phyloP scores from a whole-genome alignment of 2,329 filamentous ascomycete species.

The Monilinia aucupariae region DNA sequence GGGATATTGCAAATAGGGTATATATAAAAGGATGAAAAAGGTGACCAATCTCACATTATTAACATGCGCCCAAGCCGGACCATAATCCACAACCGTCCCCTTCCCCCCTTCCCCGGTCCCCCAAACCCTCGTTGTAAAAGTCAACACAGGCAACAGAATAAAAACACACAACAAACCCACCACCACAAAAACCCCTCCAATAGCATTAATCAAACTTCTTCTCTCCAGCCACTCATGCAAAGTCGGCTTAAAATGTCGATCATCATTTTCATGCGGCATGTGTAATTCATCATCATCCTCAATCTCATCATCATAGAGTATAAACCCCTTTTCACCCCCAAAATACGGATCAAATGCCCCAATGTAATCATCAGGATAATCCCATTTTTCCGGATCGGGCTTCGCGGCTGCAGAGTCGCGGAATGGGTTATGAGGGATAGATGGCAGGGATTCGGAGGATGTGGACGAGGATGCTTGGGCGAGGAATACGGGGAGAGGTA shows the following conservation, averaged over 20 bases:
- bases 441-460: slow-evolving; percentile 17
- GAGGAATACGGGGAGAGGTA: not conserved
- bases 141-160: slow-evolving; percentile 46
- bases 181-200: slow-evolving; percentile 40
- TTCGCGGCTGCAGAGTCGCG: slow-evolving; percentile 24
- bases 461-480: slow-evolving; percentile 8
- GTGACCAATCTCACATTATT: slow-evolving; percentile 35
- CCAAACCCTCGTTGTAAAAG: slow-evolving; percentile 35
- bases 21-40: too few relatives aligned
- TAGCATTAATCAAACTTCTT: slow-evolving; percentile 39
- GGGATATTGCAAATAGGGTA: too few relatives aligned
- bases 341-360: slow-evolving; percentile 40
- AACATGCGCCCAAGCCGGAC: slow-evolving; percentile 41
- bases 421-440: slow-evolving; percentile 20
- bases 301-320: slow-evolving; percentile 45
- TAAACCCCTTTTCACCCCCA: slow-evolving; percentile 36
- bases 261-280: slow-evolving; percentile 47
- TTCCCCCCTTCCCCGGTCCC: not conserved
- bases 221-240: slow-evolving; percentile 42
- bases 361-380: slow-evolving; percentile 44
- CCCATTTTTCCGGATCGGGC: slow-evolving; percentile 36
- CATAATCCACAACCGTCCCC: slow-evolving; percentile 15
- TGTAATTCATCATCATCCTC: slow-evolving; percentile 52
- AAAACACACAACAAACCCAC: slow-evolving; percentile 46
- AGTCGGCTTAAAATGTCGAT: slow-evolving; percentile 38